Base-by-base conservation (phyloP, 441 rosid genomes). In the Kokia cookei region DNA sequence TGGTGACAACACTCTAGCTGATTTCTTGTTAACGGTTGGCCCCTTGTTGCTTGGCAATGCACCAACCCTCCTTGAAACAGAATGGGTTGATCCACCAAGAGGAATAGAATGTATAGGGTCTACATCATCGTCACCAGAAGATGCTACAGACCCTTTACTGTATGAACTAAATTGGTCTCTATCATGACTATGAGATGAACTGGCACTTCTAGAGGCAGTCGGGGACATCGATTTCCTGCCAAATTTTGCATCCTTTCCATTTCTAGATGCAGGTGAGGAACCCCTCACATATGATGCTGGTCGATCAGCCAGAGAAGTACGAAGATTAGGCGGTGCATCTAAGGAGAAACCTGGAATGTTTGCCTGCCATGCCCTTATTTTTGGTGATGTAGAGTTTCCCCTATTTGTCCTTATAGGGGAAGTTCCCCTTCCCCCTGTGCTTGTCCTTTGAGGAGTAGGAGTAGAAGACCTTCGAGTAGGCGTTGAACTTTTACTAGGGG, bases 321-420 rank as follows among this genome's bases (percentile, higher is more conserved):
- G 92, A 62, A 96, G 98, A 86, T 94, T 96, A 9, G 98, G 98
- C 1, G 99, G 99, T 54, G 91, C 98, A 73, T 96, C 98, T 79
- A 90, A 86, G 59, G 99, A 89, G 85, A 96, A 93, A 75, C 98
- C 98, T 60, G 98, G 93, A 58, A 96, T 88, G 75, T 90, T 93
- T 65, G 98, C 83, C 80, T 92, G 98, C 99, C 98, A 96, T 64
- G 90, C 94, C 72, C 85, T 90, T 75, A 87, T 84, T 86, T 93
- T 93, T 48, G 99, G 98, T 27, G 99, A 96, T 53, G 93, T 85
- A 77, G 99, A 93, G 84, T 81, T 93, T 78, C 97, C 99, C 74
- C 93, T 81, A 69, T 80, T 86, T 58, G 89, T 81, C 75, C 91
- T 88, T 37, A 84, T 75, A 17, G 98, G 98, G 76, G 99, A 93